Evolutionary conservation across 805 yeast genomes (phyloP).

Genomic region (Candida adriatica): DNA sequence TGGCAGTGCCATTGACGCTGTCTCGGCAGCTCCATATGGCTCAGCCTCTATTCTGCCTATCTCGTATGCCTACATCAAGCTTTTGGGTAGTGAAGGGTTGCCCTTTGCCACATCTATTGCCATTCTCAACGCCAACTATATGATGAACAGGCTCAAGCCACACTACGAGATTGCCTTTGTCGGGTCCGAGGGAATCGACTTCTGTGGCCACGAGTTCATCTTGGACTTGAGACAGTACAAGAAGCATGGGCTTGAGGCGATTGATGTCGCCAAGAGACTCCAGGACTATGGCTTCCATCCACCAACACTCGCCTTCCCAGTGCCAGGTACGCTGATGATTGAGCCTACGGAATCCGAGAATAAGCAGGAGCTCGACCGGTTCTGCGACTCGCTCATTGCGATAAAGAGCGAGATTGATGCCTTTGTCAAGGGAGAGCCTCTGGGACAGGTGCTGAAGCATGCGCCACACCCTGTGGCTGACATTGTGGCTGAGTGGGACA

Average conservation of each 20-base stretch:
- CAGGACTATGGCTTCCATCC: conserved; percentile 99
- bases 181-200: conserved; percentile 47
- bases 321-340: conserved; percentile 94
- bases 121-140: conserved; percentile 91
- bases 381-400: conserved; percentile 77
- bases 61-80: conserved; percentile 89
- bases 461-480: conserved; percentile 91
- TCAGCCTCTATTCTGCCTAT: conserved; percentile 91
- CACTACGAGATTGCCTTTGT: conserved; percentile 75
- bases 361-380: conserved; percentile 80
- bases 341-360: conserved; percentile 98
- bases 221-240: conserved; percentile 85
- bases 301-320: conserved; percentile 98
- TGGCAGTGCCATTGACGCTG: conserved; percentile 58
- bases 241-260: conserved; percentile 77
- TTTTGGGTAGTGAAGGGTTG: conserved; percentile 82
- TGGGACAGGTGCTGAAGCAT: conserved; percentile 70
- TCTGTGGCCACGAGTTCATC: conserved; percentile 96
- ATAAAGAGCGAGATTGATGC: conserved; percentile 79
- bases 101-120: conserved; percentile 88
- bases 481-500: conserved; percentile 71
- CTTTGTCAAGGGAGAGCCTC: conserved; percentile 56
- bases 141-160: conserved; percentile 70
- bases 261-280: conserved; percentile 92
- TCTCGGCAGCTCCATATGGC: conserved; percentile 92